Evolutionary conservation across 768 basidiomycete genomes (phyloP), one percentile per base, ranked within the genome.

Genomic region (Tylopilus vinaceipallidus): DNA sequence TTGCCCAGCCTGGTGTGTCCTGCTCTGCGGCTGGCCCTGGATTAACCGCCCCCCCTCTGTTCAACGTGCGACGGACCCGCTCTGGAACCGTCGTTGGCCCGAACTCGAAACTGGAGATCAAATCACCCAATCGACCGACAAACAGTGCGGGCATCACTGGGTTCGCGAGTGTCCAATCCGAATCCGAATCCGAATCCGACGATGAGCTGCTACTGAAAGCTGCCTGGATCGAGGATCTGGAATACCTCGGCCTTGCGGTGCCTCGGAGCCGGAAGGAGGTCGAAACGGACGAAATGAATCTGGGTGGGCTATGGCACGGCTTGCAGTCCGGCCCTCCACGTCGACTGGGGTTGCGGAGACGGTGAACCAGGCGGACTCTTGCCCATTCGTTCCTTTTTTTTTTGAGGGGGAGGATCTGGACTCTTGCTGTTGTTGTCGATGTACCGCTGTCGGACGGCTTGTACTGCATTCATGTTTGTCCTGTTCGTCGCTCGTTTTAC

Each of bases 11-110:
- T 6, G 47, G 43, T 10, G 32, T 39, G 30, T 26, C 47, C 40
- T 49, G 45, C 27, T 47, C 55, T 3, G 22, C 52, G 46, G 34
- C 38, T 38, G 29, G 22, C 26, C 26, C 52, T 12, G 24, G 26
- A 39, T 14, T 12, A 7, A 24, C 42, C 0, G 24, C 42, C 20
- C 32, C 48, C 8, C 45, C 42, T 16, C 23, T 19, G 4, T 53
- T 55, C 32, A 62, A 62, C 13, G 57, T 72, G 12, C 65, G 71
- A 19, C 71, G 80, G 9, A 75, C 76, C 9, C 73, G 78, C 39
- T 79, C 77, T 42, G 80, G 76, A 3, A 80, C 80, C 3, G 61
- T 80, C 30, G 68, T 75, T 30, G 69, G 68, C 12, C 61, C 58
- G 3, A 46, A 55, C 46, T 67, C 67, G 33, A 57, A 49, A 26